Evolutionary conservation across 2,329 filamentous ascomycete genomes (phyloP), one percentile per base, ranked within the genome.

Genomic region (Fusarium circinatum): DNA sequence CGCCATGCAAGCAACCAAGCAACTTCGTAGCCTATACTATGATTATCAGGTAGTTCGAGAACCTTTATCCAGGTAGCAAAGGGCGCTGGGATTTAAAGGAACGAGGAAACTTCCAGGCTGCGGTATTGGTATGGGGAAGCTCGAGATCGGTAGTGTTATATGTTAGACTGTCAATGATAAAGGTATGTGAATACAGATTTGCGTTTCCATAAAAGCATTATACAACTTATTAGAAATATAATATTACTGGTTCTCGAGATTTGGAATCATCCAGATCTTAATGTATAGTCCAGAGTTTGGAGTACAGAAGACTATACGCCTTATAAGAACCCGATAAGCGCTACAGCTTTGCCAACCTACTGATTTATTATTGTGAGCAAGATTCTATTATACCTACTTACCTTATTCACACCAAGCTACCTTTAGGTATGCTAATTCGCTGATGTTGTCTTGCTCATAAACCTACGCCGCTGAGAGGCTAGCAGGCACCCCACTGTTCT

Each of bases 1-100:
- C 72, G 74, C 41, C 45, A 24, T 72, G 60, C 62, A 74, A 63
- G 71, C 75, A 54, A 44, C 65, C 52, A 54, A 58, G 45, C 58
- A 63, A 36, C 42, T 34, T 36, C 48, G 57, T 65, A 55, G 39
- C 34, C 41, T 36, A 67, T 64, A 57, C 44, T 51, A 30, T 10
- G 39, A 62, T 42, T 42, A 68, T 71, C 66, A 63, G 49, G 39
- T 57, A 66, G 41, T 48, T 45, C 24, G 22, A 45, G n/a, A 28
- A 59, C 17, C 15, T 17, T 51, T 30, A 51, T n/a, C 42, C 22
- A 39, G 26, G 9, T 54, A 38, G 34, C 24, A 28, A 39, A 39
- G 51, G 51, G 34, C 32, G 24, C 22, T n/a, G 24, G 51, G 34
- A 20, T 38, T 39, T 17, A 28, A 28, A 28, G 15, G 32, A 54